Percentiles rank a stretch among this genome's conserved stretches.
These are phyloP conservation scores for Royoungia palumana DNA, from an alignment of 768 basidiomycete genomes.

Conservation along the genomic window DNA sequence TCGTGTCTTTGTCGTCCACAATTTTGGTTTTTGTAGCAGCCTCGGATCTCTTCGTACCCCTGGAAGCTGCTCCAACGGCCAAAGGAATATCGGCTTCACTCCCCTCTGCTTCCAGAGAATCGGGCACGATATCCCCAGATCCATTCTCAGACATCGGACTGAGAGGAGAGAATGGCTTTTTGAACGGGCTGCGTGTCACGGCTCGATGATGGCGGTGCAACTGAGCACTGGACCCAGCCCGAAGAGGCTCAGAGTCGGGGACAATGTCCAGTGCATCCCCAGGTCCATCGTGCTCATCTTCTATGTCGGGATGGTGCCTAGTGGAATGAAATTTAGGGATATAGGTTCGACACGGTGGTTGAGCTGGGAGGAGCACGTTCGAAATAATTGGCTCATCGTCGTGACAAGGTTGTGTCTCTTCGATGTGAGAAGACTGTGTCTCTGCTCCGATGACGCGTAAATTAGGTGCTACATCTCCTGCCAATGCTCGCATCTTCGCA, in stretches of 20 bases:
- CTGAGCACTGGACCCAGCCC: conserved; percentile 25
- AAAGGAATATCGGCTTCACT: conserved; percentile 46
- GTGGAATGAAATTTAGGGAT: neutral
- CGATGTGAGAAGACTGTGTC: conserved; percentile 18
- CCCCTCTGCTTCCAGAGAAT: conserved; percentile 28
- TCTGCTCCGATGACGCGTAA: conserved; percentile 8
- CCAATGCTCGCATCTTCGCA: conserved; percentile 24
- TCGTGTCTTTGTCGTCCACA: conserved; percentile 5
- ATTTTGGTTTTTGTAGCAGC: conserved; percentile 1
- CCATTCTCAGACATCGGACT: conserved; percentile 23
- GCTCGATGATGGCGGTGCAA: conserved; percentile 5
- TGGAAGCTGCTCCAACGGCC: conserved; percentile 27
- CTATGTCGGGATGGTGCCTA: neutral
- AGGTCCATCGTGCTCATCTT: conserved; percentile 8
- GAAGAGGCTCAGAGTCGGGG: conserved; percentile 61
- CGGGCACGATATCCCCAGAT: conserved; percentile 28
- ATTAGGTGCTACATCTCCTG: conserved; percentile 18
- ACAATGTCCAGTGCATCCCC: conserved; percentile 48
- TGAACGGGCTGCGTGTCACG: conserved; percentile 10
- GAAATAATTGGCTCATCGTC: neutral
- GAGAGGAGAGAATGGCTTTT: conserved; percentile 16
- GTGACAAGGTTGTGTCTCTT: conserved; percentile 17
- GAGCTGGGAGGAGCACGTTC: neutral
- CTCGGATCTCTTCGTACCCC: conserved; percentile 8
- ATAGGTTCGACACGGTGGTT: conserved; percentile 1